Conservation (phyloP, 2,329 filamentous ascomycete genomes). For the Kalmusia sp. region DNA sequence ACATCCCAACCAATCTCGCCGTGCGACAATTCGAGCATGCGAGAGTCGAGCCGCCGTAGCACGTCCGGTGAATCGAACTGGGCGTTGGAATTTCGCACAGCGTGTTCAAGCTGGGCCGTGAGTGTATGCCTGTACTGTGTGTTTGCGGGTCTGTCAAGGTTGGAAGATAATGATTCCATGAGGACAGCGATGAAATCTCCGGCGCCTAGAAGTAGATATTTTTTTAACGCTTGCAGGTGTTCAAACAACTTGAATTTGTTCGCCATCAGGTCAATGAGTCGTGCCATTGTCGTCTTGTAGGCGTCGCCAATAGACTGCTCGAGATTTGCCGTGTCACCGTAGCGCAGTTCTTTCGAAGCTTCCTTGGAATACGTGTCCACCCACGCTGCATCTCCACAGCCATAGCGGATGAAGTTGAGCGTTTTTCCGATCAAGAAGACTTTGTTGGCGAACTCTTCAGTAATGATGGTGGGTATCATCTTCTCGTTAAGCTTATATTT, state of each 20-base stretch:
- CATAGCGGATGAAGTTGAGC: constrained; percentile 96
- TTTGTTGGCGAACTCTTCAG: constrained; percentile 91
- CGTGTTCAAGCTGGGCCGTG: constrained; percentile 97
- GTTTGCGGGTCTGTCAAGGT: constrained; percentile 93
- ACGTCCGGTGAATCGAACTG: constrained; percentile 95
- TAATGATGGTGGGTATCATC: constrained; percentile 94
- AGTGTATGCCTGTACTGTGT: constrained; percentile 96
- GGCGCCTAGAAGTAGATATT: constrained; percentile 91
- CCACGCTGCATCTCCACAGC: constrained; percentile 92
- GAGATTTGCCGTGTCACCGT: constrained; percentile 90
- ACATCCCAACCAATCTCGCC: constrained; percentile 99
- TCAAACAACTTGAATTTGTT: constrained; percentile 95
- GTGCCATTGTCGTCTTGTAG: constrained; percentile 97
- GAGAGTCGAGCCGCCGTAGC: constrained; percentile 88
- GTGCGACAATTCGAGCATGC: constrained; percentile 95
- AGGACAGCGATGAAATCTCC: constrained; percentile 96
- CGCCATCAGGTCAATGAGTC: constrained; percentile 90
- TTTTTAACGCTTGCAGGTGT: constrained; percentile 89
- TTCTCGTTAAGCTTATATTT: constrained; percentile 86
- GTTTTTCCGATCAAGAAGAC: constrained; percentile 98
- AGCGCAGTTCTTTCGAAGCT: constrained; percentile 87
- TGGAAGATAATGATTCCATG: constrained; percentile 94
- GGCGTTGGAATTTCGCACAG: constrained; percentile 94
- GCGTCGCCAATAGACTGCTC: constrained; percentile 95
- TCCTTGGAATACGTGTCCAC: constrained; percentile 94